Evolutionary conservation across 2,329 filamentous ascomycete genomes (phyloP), one percentile per base, ranked within the genome.

Genomic region (Phialophora tarda): DNA sequence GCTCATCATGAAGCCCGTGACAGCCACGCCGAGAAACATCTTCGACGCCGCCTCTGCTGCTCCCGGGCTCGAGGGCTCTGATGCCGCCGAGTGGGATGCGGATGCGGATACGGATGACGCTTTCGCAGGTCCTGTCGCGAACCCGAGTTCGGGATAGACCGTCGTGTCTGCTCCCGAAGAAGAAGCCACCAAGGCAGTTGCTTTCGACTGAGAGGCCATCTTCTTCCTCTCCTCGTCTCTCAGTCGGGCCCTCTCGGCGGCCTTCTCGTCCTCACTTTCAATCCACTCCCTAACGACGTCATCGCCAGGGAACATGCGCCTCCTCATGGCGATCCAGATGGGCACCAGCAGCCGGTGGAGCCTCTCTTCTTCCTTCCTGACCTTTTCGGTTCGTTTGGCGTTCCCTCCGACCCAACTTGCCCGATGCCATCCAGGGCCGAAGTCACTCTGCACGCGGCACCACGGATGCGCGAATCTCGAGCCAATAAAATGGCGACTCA

Each of bases 341-440:
- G 71, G 71, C 26, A 73, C 71, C 17, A 73, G 69, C 32, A 73
- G 65, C n/a, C 66, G 67, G 59, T 73, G 70, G 26, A 73, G 50
- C 47, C 66, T 64, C n/a, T 71, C 64, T 54, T 72, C 69, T 53
- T 73, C 70, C 41, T 64, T 68, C 56, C 62, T 64, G 12, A 64
- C 63, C 53, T 68, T 64, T 11, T 58, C 53, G 48, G 48, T 58
- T 50, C 59, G 23, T 54, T 64, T 64, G 56, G 65, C 66, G 12
- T 30, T 51, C 28, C 30, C 24, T 21, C 70, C 63, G n/a, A 48
- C 38, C 63, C 65, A 66, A 48, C 53, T 65, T 7, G 62, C 63
- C 47, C 59, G 47, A 12, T 50, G 66, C 65, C 63, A 68, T 28
- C 69, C 64, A 10, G 44, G 59, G 10, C 55, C 50, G 59, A 63